These are phyloP conservation scores for Ustilago xerochloae DNA, from an alignment of 1,284 basidiomycete species.

Conservation along the genomic window DNA sequence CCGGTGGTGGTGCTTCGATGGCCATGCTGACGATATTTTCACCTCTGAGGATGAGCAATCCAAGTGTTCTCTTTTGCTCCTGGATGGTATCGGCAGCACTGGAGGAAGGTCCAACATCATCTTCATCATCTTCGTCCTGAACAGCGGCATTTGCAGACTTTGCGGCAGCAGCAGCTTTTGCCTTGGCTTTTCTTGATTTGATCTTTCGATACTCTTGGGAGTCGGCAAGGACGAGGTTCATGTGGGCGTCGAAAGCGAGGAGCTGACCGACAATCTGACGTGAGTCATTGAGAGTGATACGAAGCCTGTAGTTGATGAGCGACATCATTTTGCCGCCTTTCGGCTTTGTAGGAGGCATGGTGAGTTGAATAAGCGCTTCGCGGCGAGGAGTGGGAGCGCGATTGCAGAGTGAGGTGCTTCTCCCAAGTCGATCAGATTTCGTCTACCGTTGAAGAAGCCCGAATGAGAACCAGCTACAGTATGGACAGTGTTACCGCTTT, in stretches of 20 bases:
- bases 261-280: slow-evolving; percentile 95
- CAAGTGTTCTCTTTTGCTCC: slow-evolving; percentile 95
- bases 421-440: not conserved
- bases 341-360: slow-evolving; percentile 60
- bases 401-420: not conserved
- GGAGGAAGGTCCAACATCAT: slow-evolving; percentile 39
- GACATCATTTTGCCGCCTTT: slow-evolving; percentile 84
- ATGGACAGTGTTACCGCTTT: not conserved
- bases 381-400: not conserved
- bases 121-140: slow-evolving; percentile 57
- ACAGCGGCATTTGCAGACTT: slow-evolving; percentile 45
- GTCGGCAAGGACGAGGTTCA: slow-evolving; percentile 98
- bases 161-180: slow-evolving; percentile 24
- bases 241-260: slow-evolving; percentile 99
- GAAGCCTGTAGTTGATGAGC: slow-evolving; percentile 96
- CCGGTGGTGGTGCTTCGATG: slow-evolving; percentile 94
- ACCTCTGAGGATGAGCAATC: slow-evolving; percentile 93
- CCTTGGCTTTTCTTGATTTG: slow-evolving; percentile 60
- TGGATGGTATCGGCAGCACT: slow-evolving; percentile 72
- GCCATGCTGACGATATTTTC: slow-evolving; percentile 95
- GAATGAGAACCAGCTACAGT: not conserved
- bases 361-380: not conserved
- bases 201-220: slow-evolving; percentile 66
- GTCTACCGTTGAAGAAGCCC: not conserved
- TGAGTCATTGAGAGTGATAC: slow-evolving; percentile 97